A percentile compares a stretch with the other conserved stretches of the same genome.
Conservation (phyloP, 2,329 filamentous ascomycete genomes). For the Juglanconis juglandina region DNA sequence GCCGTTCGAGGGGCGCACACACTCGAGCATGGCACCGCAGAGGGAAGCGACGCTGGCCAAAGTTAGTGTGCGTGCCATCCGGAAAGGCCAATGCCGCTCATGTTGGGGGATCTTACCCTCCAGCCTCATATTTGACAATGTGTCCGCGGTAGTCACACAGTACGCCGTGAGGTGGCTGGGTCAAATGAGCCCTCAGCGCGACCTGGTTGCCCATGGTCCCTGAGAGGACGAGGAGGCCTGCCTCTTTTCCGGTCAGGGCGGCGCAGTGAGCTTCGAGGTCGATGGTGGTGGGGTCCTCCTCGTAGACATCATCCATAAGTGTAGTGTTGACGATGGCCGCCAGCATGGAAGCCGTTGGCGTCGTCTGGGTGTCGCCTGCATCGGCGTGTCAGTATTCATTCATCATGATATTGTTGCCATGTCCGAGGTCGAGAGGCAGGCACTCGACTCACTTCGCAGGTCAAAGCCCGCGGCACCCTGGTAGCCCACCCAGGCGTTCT, state of each 20-base stretch:
- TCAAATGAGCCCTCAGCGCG: slow-evolving; percentile 72
- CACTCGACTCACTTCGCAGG: slow-evolving; percentile 33
- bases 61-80: neutral
- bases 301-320: slow-evolving; percentile 79
- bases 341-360: slow-evolving; percentile 78
- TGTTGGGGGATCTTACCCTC: slow-evolving; percentile 43
- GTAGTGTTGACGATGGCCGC: slow-evolving; percentile 70
- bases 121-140: slow-evolving; percentile 66
- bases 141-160: slow-evolving; percentile 78
- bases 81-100: neutral
- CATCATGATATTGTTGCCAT: neutral
- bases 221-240: slow-evolving; percentile 75
- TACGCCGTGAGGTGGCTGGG: slow-evolving; percentile 75
- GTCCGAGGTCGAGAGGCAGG: too few relatives aligned
- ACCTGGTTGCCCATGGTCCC: slow-evolving; percentile 96
- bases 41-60: slow-evolving; percentile 61
- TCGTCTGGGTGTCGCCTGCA: slow-evolving; percentile 59
- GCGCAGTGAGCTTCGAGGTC: slow-evolving; percentile 74
- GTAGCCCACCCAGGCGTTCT: slow-evolving; percentile 34
- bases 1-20: slow-evolving; percentile 67
- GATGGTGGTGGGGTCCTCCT: slow-evolving; percentile 75
- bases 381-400: neutral
- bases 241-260: slow-evolving; percentile 69
- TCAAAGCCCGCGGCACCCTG: slow-evolving; percentile 37
- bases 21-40: slow-evolving; percentile 66